A percentile compares a stretch with the other conserved stretches of the same genome.
Conservation (phyloP, 768 basidiomycete genomes). For the Pleurotus cornucopiae region DNA sequence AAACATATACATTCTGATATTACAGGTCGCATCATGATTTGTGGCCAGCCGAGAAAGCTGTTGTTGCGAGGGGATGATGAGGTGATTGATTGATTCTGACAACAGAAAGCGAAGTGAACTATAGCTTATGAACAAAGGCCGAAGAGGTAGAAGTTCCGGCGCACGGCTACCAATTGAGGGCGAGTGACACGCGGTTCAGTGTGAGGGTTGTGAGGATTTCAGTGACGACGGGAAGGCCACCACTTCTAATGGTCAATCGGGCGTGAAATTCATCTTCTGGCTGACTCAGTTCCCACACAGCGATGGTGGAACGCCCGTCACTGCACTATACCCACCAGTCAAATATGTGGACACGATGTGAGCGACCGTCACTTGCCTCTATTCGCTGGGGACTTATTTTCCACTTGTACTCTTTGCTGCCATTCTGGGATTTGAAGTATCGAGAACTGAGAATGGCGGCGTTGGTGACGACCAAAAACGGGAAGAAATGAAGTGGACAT, state of each 20-base stretch:
- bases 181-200: constrained; percentile 67
- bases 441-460: constrained; percentile 44
- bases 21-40: not conserved
- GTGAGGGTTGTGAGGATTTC: constrained; percentile 75
- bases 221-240: constrained; percentile 61
- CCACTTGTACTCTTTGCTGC: constrained; percentile 70
- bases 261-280: constrained; percentile 57
- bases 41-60: not conserved
- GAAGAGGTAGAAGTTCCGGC: constrained; percentile 2
- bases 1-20: constrained; percentile 4
- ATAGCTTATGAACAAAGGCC: not conserved
- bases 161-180: constrained; percentile 45
- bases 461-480: not conserved
- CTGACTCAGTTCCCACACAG: constrained; percentile 62
- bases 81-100: constrained; percentile 6
- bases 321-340: constrained; percentile 42
- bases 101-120: not conserved
- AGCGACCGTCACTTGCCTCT: constrained; percentile 49
- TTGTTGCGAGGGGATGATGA: constrained; percentile 10
- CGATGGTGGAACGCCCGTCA: constrained; percentile 58
- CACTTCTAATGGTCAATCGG: constrained; percentile 51
- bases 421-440: constrained; percentile 70
- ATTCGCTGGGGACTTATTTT: constrained; percentile 54
- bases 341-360: not conserved
- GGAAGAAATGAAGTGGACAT: constrained; percentile 23